These are phyloP conservation scores for Adenanthera pavonina DNA, from an alignment of 306 rosid species.

Conservation along the genomic window DNA sequence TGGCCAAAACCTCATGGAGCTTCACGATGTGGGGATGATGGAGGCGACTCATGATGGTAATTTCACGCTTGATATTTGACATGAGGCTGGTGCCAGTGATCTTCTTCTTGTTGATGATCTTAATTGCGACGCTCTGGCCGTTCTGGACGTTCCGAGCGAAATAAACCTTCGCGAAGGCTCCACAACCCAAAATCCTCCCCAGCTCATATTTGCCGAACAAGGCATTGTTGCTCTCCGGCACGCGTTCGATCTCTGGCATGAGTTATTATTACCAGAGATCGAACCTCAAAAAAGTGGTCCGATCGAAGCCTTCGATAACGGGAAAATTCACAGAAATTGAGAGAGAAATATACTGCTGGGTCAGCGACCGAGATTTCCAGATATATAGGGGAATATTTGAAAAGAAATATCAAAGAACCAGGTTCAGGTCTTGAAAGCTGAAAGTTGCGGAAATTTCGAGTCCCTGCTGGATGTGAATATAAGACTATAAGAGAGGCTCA, in stretches of 20 bases:
- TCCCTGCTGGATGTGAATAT: too few species aligned
- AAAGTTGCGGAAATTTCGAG: not conserved
- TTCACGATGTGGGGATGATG: constrained; percentile 52
- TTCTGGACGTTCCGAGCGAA: constrained; percentile 46
- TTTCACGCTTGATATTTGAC: constrained; percentile 53
- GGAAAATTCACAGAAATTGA: not conserved
- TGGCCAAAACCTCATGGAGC: constrained; percentile 54
- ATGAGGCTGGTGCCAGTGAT: constrained; percentile 36
- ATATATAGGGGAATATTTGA: not conserved
- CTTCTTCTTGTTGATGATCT: constrained; percentile 55
- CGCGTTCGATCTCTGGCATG: constrained; percentile 58
- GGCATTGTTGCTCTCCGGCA: constrained; percentile 27
- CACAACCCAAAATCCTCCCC: constrained; percentile 51
- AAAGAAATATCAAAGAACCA: not conserved
- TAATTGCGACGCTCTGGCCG: constrained; percentile 57
- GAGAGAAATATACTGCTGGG: not conserved
- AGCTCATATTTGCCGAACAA: constrained; percentile 58
- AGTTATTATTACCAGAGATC: constrained; percentile 44
- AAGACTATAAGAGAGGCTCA: not conserved
- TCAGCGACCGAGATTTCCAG: not conserved
- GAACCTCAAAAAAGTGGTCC: constrained; percentile 13
- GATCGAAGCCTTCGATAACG: not conserved
- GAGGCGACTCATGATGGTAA: constrained; percentile 50
- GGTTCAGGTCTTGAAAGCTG: not conserved
- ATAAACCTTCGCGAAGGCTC: constrained; percentile 59